Evolutionary conservation across 2,329 filamentous ascomycete species (phyloP), one percentile per base, ranked within the genome.

Genomic region (Lecanicillium sp.): DNA sequence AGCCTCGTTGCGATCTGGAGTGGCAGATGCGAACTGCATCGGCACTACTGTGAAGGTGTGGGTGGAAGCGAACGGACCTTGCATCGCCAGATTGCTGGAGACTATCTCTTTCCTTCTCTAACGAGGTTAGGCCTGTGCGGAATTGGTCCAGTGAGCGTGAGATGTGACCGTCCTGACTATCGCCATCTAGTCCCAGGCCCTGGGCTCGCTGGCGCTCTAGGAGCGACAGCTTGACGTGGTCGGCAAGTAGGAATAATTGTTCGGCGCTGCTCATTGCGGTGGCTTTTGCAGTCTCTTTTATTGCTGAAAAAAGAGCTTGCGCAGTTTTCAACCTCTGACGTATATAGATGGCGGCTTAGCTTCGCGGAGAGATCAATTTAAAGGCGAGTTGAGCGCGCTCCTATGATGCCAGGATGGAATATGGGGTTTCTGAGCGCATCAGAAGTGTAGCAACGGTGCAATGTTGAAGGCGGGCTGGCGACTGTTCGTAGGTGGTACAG

Each of bases 181-280:
- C 83, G 36, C 78, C 78, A 43, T 87, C 78, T 40, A 95, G 75
- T 49, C 87, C 80, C 32, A 95, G 73, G 12, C 80, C 84, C 52
- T 86, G 78, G 35, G 89, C 87, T 42, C 90, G 81, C 64, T 94
- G 83, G 42, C 90, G 80, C 67, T 96, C 92, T 18, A 96, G 79
- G 13, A 98, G 74, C 12, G 89, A 95, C 45, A 96, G 78, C 65
- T 96, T 95, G 71, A 96, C 85, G 63, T 96, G 90, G 65, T 98
- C 92, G 54, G 89, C 87, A 42, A 96, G 78, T 38, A 96, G 82
- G 59, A 89, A 87, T 49, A 96, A 81, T 62, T 95, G 89, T 54
- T 78, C 80, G 29, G 74, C 63, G 50, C 73, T 80, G 29, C 30
- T 41, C 39, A 41, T 41, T 9, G 9, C 13, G 30, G 5, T 16